A percentile compares a stretch with the other conserved stretches of the same genome.
These are phyloP conservation scores for Aspergillus jensenii DNA, from an alignment of 2,329 filamentous ascomycete genomes.

Conservation along the genomic window DNA sequence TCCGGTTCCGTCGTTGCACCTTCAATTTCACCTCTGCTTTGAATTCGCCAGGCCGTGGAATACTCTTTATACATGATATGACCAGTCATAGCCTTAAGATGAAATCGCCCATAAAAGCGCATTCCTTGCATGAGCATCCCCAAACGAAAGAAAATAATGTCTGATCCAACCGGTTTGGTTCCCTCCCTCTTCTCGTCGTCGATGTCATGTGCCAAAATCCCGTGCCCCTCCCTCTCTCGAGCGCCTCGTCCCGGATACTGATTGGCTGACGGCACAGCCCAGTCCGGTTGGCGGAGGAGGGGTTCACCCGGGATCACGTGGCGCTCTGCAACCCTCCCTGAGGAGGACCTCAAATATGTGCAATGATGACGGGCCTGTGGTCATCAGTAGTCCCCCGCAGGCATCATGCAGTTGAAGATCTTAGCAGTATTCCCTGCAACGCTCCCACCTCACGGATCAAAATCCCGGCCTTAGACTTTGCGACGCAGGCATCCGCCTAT, in stretches of 20 bases:
- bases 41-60: not conserved
- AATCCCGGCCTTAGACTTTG: not conserved
- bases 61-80: constrained; percentile 4
- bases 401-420: not conserved
- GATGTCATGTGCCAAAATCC: constrained; percentile 40
- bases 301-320: constrained; percentile 32
- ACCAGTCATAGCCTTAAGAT: not conserved
- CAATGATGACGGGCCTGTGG: not conserved
- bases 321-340: constrained; percentile 12
- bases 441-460: constrained; percentile 4
- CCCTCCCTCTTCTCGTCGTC: constrained; percentile 17
- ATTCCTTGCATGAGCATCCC: constrained; percentile 6
- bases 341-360: not conserved
- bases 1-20: not conserved
- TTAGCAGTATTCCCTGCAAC: not conserved
- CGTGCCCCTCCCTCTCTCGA: constrained; percentile 35
- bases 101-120: not conserved
- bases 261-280: constrained; percentile 26
- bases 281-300: constrained; percentile 21
- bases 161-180: constrained; percentile 16
- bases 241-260: constrained; percentile 10
- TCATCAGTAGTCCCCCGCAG: not conserved
- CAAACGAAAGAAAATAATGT: not conserved
- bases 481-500: not conserved
- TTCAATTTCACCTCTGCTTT: not conserved